A percentile compares a stretch with the other conserved stretches of the same genome.
phyloP scores from a whole-genome alignment of 306 rosid genomes.

The Fragaria ananassa region DNA sequence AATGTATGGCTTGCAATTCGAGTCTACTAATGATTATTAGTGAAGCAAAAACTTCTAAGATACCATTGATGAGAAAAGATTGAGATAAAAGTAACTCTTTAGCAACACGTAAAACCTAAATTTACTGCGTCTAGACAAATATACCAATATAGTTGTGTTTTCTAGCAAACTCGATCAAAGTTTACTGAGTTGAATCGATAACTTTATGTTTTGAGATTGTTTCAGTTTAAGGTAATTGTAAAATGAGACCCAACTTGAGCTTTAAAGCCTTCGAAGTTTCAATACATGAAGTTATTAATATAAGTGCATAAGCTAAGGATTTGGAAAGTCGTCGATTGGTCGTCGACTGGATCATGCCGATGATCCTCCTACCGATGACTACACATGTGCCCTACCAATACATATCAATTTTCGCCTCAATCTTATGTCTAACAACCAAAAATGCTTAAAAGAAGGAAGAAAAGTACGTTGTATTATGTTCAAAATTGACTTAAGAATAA shows the following conservation, averaged over 20 bases:
- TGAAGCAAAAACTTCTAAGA: background rate
- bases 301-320: background rate
- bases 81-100: background rate
- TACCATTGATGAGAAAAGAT: background rate
- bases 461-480: too few species aligned
- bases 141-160: too few species aligned
- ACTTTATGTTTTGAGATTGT: background rate
- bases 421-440: too few species aligned
- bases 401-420: too few species aligned
- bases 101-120: too few species aligned
- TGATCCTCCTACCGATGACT: background rate
- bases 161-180: background rate
- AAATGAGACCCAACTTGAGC: background rate
- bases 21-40: background rate
- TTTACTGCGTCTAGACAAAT: too few species aligned
- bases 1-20: background rate
- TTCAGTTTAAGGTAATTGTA: too few species aligned
- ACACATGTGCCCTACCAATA: background rate
- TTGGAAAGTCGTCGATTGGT: background rate
- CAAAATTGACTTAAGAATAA: too few species aligned
- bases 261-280: too few species aligned
- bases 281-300: background rate
- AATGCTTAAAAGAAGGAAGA: background rate
- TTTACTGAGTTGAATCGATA: background rate
- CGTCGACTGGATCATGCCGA: too few species aligned